Evolutionary conservation across 306 rosid species (phyloP).

Genomic region (Geum urbanum): DNA sequence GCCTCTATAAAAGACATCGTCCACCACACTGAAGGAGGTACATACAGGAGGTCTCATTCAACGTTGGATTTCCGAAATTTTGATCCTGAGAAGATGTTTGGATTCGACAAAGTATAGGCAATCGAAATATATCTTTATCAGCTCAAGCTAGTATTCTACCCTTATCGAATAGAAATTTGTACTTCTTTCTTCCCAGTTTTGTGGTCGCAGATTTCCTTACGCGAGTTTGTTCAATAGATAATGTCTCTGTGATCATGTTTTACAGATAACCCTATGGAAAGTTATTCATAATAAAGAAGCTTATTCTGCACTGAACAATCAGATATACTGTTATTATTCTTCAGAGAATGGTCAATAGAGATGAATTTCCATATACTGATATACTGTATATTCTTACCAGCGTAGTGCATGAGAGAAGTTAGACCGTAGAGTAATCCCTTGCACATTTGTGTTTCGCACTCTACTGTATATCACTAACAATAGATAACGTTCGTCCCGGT

Average conservation of each 20-base stretch:
- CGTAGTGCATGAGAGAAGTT: too few species aligned
- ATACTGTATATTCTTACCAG: too few species aligned
- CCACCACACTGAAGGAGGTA: slow-evolving; percentile 45
- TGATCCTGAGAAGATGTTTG: slow-evolving; percentile 32
- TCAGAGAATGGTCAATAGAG: background rate
- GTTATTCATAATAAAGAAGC: background rate
- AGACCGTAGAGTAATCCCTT: too few species aligned
- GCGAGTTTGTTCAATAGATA: slow-evolving; percentile 23
- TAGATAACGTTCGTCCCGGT: too few species aligned
- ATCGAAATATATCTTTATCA: background rate
- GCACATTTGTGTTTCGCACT: too few species aligned
- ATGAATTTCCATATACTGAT: background rate
- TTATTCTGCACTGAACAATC: background rate
- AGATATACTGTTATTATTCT: background rate
- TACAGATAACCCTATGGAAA: background rate
- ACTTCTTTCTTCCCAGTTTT: slow-evolving; percentile 6
- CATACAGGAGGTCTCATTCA: slow-evolving; percentile 50
- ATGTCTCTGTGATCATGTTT: slow-evolving; percentile 17
- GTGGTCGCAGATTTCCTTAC: slow-evolving; percentile 1
- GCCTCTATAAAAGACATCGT: slow-evolving; percentile 56
- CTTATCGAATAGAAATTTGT: background rate
- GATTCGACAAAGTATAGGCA: slow-evolving; percentile 27
- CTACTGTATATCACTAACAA: too few species aligned
- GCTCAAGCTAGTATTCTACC: background rate
- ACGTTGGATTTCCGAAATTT: slow-evolving; percentile 44